Evolutionary conservation across 257 asterid genomes (phyloP).

Genomic region (Eucommia ulmoides): DNA sequence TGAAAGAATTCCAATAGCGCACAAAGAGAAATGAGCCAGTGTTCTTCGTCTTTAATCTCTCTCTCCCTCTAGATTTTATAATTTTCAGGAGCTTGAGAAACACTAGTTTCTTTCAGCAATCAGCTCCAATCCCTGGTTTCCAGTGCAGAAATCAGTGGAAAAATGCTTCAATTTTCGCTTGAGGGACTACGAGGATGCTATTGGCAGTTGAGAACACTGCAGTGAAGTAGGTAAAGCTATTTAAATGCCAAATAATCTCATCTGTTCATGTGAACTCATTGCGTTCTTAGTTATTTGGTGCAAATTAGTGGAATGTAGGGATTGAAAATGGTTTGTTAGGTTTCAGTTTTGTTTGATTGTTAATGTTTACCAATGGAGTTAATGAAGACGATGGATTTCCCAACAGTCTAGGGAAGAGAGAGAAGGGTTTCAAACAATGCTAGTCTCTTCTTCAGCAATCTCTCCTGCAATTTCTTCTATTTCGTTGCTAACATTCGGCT

Average conservation of each 20-base stretch:
- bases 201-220: slow-evolving; percentile 18
- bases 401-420: too few species aligned
- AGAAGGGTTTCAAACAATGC: slow-evolving; percentile 38
- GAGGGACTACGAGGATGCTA: slow-evolving; percentile 7
- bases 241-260: too few species aligned
- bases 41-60: too few species aligned
- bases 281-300: not conserved
- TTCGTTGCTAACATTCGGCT: not conserved
- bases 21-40: not conserved
- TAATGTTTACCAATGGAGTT: too few species aligned
- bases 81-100: not conserved
- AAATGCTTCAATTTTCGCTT: slow-evolving; percentile 10
- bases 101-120: slow-evolving; percentile 9
- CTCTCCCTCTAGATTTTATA: not conserved
- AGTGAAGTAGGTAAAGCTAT: not conserved
- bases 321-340: not conserved
- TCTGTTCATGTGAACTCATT: not conserved
- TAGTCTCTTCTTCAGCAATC: slow-evolving; percentile 47
- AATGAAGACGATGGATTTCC: too few species aligned
- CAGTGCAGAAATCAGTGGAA: slow-evolving; percentile 19
- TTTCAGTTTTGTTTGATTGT: not conserved
- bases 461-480: slow-evolving; percentile 13
- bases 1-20: not conserved
- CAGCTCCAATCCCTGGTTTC: slow-evolving; percentile 37
- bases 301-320: not conserved